These are phyloP conservation scores for Heterobasidion occidentale DNA, from an alignment of 1,284 basidiomycete species.

Conservation along the genomic window DNA sequence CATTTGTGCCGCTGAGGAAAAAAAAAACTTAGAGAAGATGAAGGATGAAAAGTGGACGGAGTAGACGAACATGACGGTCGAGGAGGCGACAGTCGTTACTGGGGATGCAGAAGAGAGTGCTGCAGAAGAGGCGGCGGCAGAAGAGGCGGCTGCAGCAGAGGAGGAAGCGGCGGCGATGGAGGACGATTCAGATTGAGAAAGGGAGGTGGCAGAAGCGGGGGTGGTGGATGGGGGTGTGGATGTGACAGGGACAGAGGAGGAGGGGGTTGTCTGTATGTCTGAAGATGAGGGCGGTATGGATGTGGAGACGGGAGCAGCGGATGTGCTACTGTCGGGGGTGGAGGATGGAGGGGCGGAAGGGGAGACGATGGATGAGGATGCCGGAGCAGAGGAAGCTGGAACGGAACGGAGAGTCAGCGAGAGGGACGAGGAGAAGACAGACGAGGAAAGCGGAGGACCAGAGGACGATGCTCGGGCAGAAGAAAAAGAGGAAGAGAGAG, in stretches of 20 bases:
- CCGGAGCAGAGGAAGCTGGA: background rate
- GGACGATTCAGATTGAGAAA: background rate
- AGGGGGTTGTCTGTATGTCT: background rate
- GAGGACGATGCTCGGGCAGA: background rate
- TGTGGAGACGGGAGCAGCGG: background rate
- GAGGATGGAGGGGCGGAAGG: background rate
- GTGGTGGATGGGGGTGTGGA: background rate
- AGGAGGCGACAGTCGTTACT: constrained; percentile 1
- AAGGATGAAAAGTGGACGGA: background rate
- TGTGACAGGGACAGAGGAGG: background rate
- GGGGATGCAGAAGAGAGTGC: background rate
- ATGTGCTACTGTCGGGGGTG: background rate
- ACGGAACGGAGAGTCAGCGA: background rate
- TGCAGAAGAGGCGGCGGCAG: background rate
- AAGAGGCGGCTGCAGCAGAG: background rate
- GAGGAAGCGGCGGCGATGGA: background rate
- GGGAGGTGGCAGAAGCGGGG: background rate
- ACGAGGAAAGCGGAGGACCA: background rate
- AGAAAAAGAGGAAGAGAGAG: background rate
- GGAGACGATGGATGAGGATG: background rate
- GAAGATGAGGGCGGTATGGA: background rate
- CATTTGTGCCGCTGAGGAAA: constrained; percentile 4
- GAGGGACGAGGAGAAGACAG: background rate
- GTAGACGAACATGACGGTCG: constrained; percentile 2
- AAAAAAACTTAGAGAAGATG: background rate